Conservation (phyloP, 2,329 filamentous ascomycete species). For the Hansfordia pulvinata region DNA sequence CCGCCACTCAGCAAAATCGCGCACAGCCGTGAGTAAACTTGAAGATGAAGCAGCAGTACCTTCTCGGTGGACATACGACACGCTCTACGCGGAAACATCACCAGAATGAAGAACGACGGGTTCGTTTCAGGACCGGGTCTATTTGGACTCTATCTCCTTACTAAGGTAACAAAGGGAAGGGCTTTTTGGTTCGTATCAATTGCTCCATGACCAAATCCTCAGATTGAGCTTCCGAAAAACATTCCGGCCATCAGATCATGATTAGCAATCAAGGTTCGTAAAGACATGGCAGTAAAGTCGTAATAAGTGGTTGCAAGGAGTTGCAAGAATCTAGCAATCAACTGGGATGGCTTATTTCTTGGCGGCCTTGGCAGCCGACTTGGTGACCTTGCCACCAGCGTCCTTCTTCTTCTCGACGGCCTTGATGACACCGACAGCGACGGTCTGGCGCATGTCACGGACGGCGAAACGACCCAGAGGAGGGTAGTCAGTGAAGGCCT, state of each 20-base stretch:
- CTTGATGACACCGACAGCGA: conserved; percentile 94
- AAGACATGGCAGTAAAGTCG: conserved; percentile 5
- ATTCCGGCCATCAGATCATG: too few species aligned
- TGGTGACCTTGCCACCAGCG: conserved; percentile 52
- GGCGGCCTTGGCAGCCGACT: conserved; percentile 58
- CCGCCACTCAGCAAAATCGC: too few species aligned
- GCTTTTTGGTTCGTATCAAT: conserved; percentile 18
- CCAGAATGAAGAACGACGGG: conserved; percentile 1
- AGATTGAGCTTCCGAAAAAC: too few species aligned
- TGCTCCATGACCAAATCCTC: conserved; percentile 7
- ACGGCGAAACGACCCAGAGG: conserved; percentile 99
- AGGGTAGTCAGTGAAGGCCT: conserved; percentile 99
- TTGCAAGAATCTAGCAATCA: conserved; percentile 5
- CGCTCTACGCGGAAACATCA: conserved; percentile 3
- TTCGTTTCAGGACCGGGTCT: conserved; percentile 8
- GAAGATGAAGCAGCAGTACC: too few species aligned
- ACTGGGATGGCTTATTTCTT: conserved; percentile 59
- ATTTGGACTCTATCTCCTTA: conserved; percentile 30
- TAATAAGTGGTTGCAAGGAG: conserved; percentile 6
- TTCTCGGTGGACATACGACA: neutral
- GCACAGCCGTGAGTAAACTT: too few species aligned
- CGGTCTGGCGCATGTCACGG: conserved; percentile 92
- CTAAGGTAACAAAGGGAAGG: conserved; percentile 30
- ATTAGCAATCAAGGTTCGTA: too few species aligned
- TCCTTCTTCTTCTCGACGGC: conserved; percentile 52